These are phyloP conservation scores for Penicillium cataractarum DNA, from an alignment of 495 filamentous ascomycete genomes.

Conservation along the genomic window DNA sequence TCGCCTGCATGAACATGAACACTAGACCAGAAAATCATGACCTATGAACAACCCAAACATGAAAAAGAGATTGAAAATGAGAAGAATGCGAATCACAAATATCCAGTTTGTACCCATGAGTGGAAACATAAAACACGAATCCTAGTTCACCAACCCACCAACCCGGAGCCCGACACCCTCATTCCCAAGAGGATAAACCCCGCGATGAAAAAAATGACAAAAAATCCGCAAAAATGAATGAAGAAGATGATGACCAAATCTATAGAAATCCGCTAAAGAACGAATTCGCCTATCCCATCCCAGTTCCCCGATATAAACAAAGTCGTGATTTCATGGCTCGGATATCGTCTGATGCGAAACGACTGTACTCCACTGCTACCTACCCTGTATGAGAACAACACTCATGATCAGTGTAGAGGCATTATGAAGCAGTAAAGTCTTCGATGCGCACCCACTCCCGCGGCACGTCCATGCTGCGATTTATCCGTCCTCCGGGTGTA, in stretches of 20 bases:
- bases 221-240: not conserved
- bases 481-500: slow-evolving; percentile 68
- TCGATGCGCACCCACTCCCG: slow-evolving; percentile 58
- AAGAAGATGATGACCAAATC: slow-evolving; percentile 8
- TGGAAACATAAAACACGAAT: not conserved
- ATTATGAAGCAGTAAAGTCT: slow-evolving; percentile 36
- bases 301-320: slow-evolving; percentile 25
- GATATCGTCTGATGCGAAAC: slow-evolving; percentile 21
- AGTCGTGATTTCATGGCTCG: slow-evolving; percentile 38
- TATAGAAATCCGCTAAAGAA: slow-evolving; percentile 16
- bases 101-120: slow-evolving; percentile 3
- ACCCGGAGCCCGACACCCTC: slow-evolving; percentile 6
- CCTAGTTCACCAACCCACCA: not conserved
- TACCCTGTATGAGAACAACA: not conserved
- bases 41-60: slow-evolving; percentile 4
- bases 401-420: not conserved
- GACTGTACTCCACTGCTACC: slow-evolving; percentile 1
- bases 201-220: not conserved
- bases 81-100: not conserved
- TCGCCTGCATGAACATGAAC: slow-evolving; percentile 11
- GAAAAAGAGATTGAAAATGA: slow-evolving; percentile 3
- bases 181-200: not conserved
- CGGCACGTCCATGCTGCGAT: slow-evolving; percentile 69
- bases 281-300: slow-evolving; percentile 11
- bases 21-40: not conserved